Base-by-base conservation (phyloP, 495 filamentous ascomycete species). In the Podospora pseudopauciseta region DNA sequence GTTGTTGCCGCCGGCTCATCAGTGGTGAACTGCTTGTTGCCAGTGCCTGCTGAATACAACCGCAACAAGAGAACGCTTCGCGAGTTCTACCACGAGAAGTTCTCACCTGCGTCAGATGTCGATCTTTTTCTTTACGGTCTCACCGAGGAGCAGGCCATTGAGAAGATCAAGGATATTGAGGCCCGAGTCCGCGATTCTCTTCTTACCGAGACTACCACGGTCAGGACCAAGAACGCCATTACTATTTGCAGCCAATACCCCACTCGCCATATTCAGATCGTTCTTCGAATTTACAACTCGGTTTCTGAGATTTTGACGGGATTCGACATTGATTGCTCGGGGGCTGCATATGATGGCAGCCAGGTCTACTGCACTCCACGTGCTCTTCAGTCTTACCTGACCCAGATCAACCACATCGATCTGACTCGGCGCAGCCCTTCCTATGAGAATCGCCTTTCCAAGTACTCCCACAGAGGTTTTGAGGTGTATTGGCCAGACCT, bases 391-490 rank as follows among this genome's bases (percentile, higher is more conserved):
- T 85, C 91, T 1, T 93, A 87, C 71, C 87, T 94, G 65, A 92
- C 90, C 7, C 92, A 96, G 79, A 83, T 83, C 66, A 96, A 96
- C 72, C 87, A 86, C 28, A 85, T 96, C 69, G 92, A 96, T 74
- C 82, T 96, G 59, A 88, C 86, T 6, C 85, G 92, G 4, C 87
- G 92, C 16, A 93, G 90, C 13, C 91, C 92, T 0, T 93, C 91
- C 0, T 96, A 94, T 72, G 92, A 96, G 72, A 94, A 90, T 69
- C 89, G 92, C 9, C 83, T 96, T n/a, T 92, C 90, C 4, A 96
- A 96, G 75, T 96, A 94, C 77, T 90, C 88, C 26, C 91, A 89
- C 73, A 82, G 91, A 15, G 90, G 91, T 3, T 96, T 96, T 65
- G 92, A 96, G 73, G 85, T 94, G 3, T 91, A 90, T 75, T 94